Base-by-base conservation (phyloP, 2,329 filamentous ascomycete species). In the Alternaria alternata region DNA sequence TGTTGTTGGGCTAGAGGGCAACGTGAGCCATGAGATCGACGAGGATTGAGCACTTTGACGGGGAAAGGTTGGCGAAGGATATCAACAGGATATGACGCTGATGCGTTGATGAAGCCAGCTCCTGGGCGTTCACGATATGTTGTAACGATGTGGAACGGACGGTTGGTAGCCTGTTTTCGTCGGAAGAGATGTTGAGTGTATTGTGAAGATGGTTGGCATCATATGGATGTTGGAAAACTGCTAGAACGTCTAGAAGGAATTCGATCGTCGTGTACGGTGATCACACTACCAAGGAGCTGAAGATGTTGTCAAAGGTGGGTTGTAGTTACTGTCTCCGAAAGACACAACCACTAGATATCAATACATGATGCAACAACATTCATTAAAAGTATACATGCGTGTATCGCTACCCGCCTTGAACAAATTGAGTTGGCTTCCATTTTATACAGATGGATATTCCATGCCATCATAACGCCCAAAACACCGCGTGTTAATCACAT, bases 391-490 rank as follows among this genome's bases (percentile, higher is more conserved):
- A 14, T 46, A 34, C 41, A 41, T 54, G 38, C 49, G 7, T n/a
- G 12, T 42, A 54, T 58, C 42, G 49, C 42, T 54, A 47, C 42
- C 5, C n/a, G 36, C 30, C 20, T 18, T 16, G 14, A 46, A 42
- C 16, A 58, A 30, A 32, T 20, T n/a, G 1, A 26, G 20, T 26
- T 11, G 36, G 32, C 42, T 18, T 26, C 34, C 16, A 20, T 48
- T 18, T 26, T 51, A 7, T 34, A 56, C 20, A 56, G 22, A 11
- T 36, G 52, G 2, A 51, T 57, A 39, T 41, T 22, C 41, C 41
- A 52, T 44, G 34, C 42, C 41, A 18, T 44, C 49, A 24, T 39
- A 57, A 60, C 57, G 36, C 36, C 53, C 53, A 57, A 57, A 57
- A 60, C 57, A 9, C 57, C 57, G 20, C 38, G 30, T 22, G 7